Evolutionary conservation across 208 protist species (phyloP).

Genomic region (Histomonas meleagridis): DNA sequence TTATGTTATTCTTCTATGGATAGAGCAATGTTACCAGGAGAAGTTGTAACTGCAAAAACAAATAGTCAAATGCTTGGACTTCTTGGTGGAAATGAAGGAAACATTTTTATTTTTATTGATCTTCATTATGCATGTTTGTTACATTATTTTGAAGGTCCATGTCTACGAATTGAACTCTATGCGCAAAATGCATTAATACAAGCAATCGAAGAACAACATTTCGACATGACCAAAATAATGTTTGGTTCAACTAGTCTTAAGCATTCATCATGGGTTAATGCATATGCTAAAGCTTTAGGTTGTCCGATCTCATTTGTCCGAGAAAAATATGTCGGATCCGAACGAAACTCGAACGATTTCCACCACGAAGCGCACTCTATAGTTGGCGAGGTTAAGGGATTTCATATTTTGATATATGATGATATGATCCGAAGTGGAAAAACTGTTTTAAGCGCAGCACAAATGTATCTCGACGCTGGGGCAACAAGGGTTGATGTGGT

Average conservation of each 20-base stretch:
- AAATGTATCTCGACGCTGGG: neutral
- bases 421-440: neutral
- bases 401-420: neutral
- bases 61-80: neutral
- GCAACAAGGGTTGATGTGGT: neutral
- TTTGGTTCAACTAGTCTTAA: neutral
- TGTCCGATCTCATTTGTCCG: neutral
- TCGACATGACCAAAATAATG: neutral
- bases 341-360: neutral
- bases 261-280: neutral
- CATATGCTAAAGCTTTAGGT: neutral
- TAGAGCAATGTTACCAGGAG: neutral
- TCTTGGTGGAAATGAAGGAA: neutral
- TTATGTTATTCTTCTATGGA: neutral
- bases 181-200: neutral
- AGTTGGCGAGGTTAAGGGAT: neutral
- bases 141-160: neutral
- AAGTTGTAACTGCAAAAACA: neutral
- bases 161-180: neutral
- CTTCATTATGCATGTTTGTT: neutral
- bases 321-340: neutral
- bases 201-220: neutral
- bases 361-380: neutral
- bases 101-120: neutral
- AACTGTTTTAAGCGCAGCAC: neutral